Base-by-base conservation (phyloP, 768 basidiomycete genomes). In the Strobilomyces confusus region DNA sequence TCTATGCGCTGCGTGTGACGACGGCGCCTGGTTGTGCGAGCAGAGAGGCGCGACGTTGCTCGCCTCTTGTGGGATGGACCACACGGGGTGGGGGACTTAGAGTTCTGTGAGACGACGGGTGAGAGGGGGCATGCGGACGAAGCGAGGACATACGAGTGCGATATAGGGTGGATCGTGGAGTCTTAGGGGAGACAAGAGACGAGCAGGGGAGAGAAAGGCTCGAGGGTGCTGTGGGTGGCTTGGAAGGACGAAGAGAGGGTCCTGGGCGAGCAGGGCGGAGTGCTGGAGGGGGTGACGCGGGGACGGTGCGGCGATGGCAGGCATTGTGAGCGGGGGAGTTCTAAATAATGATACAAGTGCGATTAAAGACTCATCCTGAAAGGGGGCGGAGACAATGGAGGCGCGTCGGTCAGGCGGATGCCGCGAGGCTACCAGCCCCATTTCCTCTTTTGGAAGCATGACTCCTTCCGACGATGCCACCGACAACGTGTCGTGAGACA, bases 1-100 rank as follows among this genome's bases (percentile, higher is more conserved):
- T 80, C 78, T 25, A 70, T 43, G 25, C 73, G 75, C n/a, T 69
- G 57, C 32, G 63, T 63, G n/a, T 73, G 77, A 45, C 75, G 77
- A 43, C 73, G 71, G 15, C 75, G 76, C 54, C 73, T 72, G 9
- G 67, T 54, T 6, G 78, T 69, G 52, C 79, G 77, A 40, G 68
- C 60, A 40, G 60, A 43, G 36, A 53, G 47, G 20, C 73, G 72
- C 56, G 69, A 65, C 46, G 70, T 49, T 29, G 69, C 58, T 49
- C 73, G 65, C 48, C 75, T 73, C 67, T 71, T 73, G 63, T 69
- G 63, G 38, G 66, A 59, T 52, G 69, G 49, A 56, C 66, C 70
- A 63, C 75, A 77, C 26, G 74, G 66, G 19, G 68, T 61, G 30
- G 72, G 67, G 17, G 73, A 67, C 57, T 75, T 74, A 30, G 74